A percentile compares a stretch with the other conserved stretches of the same genome.
Evolutionary conservation across 805 yeast species (phyloP).

Genomic region (Peterozyma toletana): DNA sequence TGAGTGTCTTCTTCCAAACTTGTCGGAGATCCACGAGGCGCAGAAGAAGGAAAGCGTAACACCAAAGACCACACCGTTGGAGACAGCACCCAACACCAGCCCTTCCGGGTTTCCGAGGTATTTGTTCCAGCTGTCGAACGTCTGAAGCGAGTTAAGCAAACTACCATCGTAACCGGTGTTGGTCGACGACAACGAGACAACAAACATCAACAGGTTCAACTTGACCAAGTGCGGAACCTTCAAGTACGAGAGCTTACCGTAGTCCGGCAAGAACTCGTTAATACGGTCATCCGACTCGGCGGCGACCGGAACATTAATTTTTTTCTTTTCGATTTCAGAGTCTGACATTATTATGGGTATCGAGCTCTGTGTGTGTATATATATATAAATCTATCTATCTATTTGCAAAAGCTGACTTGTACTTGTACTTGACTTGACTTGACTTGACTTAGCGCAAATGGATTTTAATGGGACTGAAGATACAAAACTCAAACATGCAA

Average conservation of each 20-base stretch:
- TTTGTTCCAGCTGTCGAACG: conserved; percentile 27
- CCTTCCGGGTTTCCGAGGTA: conserved; percentile 25
- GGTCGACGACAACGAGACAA: conserved; percentile 37
- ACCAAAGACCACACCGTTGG: conserved; percentile 31
- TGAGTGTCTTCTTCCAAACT: conserved; percentile 37
- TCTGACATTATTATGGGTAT: too few species aligned
- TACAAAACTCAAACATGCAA: too few species aligned
- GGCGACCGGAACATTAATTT: neutral
- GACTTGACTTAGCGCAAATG: too few species aligned
- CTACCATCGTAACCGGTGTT: conserved; percentile 35
- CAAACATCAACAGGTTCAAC: conserved; percentile 29
- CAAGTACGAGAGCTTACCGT: conserved; percentile 4
- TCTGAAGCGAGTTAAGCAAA: conserved; percentile 39
- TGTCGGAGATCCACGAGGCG: conserved; percentile 23
- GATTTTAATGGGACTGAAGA: too few species aligned
- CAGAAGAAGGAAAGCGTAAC: conserved; percentile 18
- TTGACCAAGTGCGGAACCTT: conserved; percentile 15
- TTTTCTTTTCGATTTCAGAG: too few species aligned
- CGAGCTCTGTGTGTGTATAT: too few species aligned
- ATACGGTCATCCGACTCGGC: conserved; percentile 2
- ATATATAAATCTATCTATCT: too few species aligned
- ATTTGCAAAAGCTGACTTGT: too few species aligned
- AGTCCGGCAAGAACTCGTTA: conserved; percentile 6
- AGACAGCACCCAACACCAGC: conserved; percentile 26
- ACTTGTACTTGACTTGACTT: too few species aligned